Percentiles rank a stretch among this genome's conserved stretches.
Conservation (phyloP, 108 stramenopile genomes). For the Discostella pseudostelligera region DNA sequence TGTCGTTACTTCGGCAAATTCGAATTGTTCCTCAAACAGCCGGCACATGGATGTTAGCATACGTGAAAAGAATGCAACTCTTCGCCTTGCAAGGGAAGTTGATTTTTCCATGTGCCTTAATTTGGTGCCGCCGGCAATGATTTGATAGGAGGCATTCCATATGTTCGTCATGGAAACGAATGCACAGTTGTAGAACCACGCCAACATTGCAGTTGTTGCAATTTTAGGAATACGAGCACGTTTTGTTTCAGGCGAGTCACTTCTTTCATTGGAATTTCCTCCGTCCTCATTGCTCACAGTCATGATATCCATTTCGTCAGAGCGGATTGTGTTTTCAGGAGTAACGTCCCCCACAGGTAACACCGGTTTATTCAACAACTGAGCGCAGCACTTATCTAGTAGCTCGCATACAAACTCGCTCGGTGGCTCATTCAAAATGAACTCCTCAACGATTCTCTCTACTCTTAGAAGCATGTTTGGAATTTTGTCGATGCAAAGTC, state of each 20-base stretch:
- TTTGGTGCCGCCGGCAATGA: neutral
- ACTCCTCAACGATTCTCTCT: constrained; percentile 16
- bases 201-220: constrained; percentile 5
- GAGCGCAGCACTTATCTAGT: constrained; percentile 16
- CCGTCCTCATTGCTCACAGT: neutral
- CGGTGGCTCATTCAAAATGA: constrained; percentile 2
- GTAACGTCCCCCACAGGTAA: neutral
- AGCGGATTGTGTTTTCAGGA: neutral
- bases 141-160: constrained; percentile 32
- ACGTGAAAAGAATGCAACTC: constrained; percentile 5
- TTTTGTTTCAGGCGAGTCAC: neutral
- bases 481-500: constrained; percentile 34
- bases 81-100: constrained; percentile 3
- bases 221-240: constrained; percentile 11
- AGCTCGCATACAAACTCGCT: constrained; percentile 5
- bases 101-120: neutral
- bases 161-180: constrained; percentile 15
- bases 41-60: constrained; percentile 12
- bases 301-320: neutral
- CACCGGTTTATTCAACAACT: constrained; percentile 3
- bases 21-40: constrained; percentile 8
- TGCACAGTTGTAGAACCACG: constrained; percentile 18
- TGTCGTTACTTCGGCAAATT: neutral
- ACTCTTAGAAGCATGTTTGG: constrained; percentile 16
- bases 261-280: neutral